Conservation (phyloP, 352 stramenopile species). For the Phytophthora ohioensis region DNA sequence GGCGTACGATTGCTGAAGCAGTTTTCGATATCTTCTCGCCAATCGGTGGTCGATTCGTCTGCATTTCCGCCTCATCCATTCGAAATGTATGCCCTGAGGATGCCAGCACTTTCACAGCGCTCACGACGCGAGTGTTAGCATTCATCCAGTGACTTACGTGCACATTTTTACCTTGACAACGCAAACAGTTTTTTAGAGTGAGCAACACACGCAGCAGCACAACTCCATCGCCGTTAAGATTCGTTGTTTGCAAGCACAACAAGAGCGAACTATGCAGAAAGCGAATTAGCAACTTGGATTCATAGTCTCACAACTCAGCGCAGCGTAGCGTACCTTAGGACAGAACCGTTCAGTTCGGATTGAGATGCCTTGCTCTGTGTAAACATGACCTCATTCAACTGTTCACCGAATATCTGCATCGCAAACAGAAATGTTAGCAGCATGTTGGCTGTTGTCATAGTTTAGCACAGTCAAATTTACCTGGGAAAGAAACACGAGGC, state of each 20-base stretch:
- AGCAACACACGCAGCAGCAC: slow-evolving; percentile 61
- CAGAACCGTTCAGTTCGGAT: slow-evolving; percentile 9
- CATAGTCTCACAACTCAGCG: too few species aligned
- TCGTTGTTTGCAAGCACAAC: slow-evolving; percentile 33
- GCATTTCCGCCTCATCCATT: slow-evolving; percentile 5
- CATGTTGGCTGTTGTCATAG: not conserved
- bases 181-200: slow-evolving; percentile 66
- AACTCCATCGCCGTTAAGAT: slow-evolving; percentile 23
- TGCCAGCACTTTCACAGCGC: slow-evolving; percentile 33
- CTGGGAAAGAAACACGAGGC: slow-evolving; percentile 71
- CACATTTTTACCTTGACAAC: slow-evolving; percentile 48
- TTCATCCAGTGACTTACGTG: slow-evolving; percentile 44
- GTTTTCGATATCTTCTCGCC: slow-evolving; percentile 60
- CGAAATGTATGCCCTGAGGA: slow-evolving; percentile 9
- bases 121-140: slow-evolving; percentile 32
- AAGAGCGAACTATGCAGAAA: slow-evolving; percentile 33
- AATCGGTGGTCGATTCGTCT: slow-evolving; percentile 19
- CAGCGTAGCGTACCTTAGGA: slow-evolving; percentile 34
- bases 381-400: slow-evolving; percentile 67
- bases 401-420: slow-evolving; percentile 64
- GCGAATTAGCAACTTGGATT: not conserved
- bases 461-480: slow-evolving; percentile 30
- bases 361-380: slow-evolving; percentile 14
- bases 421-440: slow-evolving; percentile 11
- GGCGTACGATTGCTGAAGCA: slow-evolving; percentile 49